Base-by-base conservation (phyloP, 1,139 yeast species). In the Pichia sp. region DNA sequence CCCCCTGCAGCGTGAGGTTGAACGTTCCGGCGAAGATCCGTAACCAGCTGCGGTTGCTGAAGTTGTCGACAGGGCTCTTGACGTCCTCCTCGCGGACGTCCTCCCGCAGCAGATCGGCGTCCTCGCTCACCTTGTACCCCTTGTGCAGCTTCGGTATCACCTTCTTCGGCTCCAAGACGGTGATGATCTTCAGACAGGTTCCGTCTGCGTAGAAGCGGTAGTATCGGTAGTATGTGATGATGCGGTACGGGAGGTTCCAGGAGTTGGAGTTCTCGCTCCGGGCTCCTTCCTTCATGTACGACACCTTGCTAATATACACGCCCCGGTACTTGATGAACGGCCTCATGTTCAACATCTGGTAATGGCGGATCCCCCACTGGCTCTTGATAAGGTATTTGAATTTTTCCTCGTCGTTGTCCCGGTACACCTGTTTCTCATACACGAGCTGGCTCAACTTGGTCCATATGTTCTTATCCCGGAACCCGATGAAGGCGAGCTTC, bases 171-270 rank as follows among this genome's bases (percentile, higher is more conserved):
- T 85, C 89, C 52, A 81, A 72, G 3, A 83, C 76, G 0, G 93
- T 78, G 19, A 87, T 73, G 22, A 85, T 75, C 63, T 85, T 80
- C 40, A 85, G 67, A 54, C 89, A 86, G 0, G 78, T 73, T 0
- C 98, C 98, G 62, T 87, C 87, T 0, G 85, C 84, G 63, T 78
- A 87, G 63, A 93, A 90, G 53, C 97, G 73, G 39, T 86, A 68
- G 66, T 89, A 93, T 55, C 99, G 73, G 66, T 88, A 93, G 65
- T 91, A 93, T 0, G 96, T 88, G 47, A 91, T 87, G 65, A 90
- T 81, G 61, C 87, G 80, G 19, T 87, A 79, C 0, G 97, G 96
- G 55, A 82, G 80, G 42, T 76, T 69, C 86, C 95, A 82, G n/a
- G 87, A 77, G 41, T 74, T 77, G 4, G 86, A 78, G 49, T 82